Evolutionary conservation across 176 grass and related monocot genomes (phyloP), one percentile per base, ranked within the genome.

Genomic region (Lolium perenne): DNA sequence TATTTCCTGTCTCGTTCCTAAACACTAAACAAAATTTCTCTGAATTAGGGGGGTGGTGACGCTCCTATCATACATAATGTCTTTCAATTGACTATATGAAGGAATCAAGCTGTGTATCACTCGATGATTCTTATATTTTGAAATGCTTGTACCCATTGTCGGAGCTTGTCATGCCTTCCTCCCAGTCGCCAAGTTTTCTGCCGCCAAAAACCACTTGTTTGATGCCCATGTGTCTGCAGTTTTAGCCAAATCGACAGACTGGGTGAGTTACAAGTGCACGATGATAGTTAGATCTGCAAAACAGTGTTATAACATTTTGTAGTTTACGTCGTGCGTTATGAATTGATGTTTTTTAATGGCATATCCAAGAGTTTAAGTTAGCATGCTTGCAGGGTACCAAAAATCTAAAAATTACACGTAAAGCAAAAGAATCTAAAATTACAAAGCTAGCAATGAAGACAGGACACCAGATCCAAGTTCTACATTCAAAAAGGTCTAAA

Each of bases 181-280:
- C 95, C 90, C 86, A 95, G 81, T 95, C 93, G 15, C 91, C 95
- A 76, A 92, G 87, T 25, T 85, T 85, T 71, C 78, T 90, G 38
- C 95, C 90, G 10, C 93, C 93, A 82, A 94, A 94, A 73, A 98
- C 75, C 77, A 94, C 93, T 74, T 92, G 95, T 83, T 98, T 92
- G 58, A 94, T 95, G 14, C 95, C 95, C 85, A 95, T 78, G 79
- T 93, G 88, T 38, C 91, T 98, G 89, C 47, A 80, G 4, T 76
- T 69, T 55, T 73, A 40, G 12, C 61, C 65, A 84, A 45, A 68
- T 51, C 26, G 8, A 57, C 23, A 84, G 32, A 46, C 77, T 67
- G 12, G 23, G 53, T 73, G n/a, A 76, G 72, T 70, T 69, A 49
- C 4, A 59, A 59, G 15, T 17, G 4, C 43, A 67, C 4, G 5